Conservation (phyloP, 345 rosid genomes). For the Salix exigua region DNA sequence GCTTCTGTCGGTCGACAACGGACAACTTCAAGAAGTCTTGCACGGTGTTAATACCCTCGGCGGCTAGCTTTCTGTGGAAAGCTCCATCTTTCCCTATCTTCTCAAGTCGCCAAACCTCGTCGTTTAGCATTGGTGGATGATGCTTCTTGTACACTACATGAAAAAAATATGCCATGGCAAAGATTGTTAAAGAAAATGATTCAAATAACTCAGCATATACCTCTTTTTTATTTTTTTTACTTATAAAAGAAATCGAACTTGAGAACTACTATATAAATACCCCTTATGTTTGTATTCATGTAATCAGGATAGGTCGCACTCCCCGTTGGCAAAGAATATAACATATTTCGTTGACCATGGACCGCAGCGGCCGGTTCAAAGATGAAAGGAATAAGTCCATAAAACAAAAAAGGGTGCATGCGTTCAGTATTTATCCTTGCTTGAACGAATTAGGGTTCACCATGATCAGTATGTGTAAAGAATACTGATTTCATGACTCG, state of each 20-base stretch:
- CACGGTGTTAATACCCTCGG: slow-evolving; percentile 42
- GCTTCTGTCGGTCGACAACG: slow-evolving; percentile 43
- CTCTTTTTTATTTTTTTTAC: too few relatives aligned
- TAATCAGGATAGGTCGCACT: too few relatives aligned
- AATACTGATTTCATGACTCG: too few relatives aligned
- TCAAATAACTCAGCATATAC: not conserved
- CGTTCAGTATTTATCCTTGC: too few relatives aligned
- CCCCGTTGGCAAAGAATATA: too few relatives aligned
- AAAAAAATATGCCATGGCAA: not conserved
- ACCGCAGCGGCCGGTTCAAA: not conserved
- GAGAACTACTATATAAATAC: too few relatives aligned
- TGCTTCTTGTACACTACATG: slow-evolving; percentile 85
- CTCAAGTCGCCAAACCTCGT: slow-evolving; percentile 86
- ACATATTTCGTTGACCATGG: not conserved
- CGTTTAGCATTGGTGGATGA: slow-evolving; percentile 71
- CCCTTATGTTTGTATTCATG: too few relatives aligned
- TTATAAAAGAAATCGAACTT: too few relatives aligned
- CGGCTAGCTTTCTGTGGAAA: slow-evolving; percentile 65
- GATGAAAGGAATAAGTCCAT: too few relatives aligned
- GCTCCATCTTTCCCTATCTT: slow-evolving; percentile 88
- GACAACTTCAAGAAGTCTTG: slow-evolving; percentile 76
- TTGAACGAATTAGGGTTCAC: too few relatives aligned
- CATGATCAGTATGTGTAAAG: too few relatives aligned
- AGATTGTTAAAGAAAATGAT: not conserved
- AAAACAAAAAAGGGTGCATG: too few relatives aligned